Evolutionary conservation across 2,329 filamentous ascomycete genomes (phyloP).

Genomic region (Didymellaceae sp.): DNA sequence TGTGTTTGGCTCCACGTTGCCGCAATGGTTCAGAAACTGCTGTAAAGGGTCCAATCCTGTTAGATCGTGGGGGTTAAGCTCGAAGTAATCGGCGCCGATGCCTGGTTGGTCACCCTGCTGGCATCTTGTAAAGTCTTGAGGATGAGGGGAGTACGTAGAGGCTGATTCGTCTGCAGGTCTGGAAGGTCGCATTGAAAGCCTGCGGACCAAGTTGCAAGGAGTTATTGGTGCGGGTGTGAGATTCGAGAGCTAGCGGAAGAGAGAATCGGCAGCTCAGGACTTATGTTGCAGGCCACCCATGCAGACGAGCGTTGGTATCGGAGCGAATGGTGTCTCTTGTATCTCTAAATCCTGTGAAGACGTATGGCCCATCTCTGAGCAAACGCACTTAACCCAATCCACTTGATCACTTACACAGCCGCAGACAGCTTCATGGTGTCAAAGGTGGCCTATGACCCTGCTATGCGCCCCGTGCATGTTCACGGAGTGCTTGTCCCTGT

Average conservation of each 20-base stretch:
- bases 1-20: constrained; percentile 23
- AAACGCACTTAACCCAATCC: constrained; percentile 11
- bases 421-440: constrained; percentile 6
- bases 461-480: constrained; percentile 29
- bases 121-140: neutral
- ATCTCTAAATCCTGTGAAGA: constrained; percentile 10
- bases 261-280: neutral
- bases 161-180: constrained; percentile 6
- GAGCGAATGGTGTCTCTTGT: neutral
- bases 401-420: constrained; percentile 1
- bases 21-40: constrained; percentile 1
- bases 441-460: constrained; percentile 43
- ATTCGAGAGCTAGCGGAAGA: constrained; percentile 2
- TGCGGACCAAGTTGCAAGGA: neutral
- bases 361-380: constrained; percentile 4
- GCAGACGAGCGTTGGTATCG: constrained; percentile 18
- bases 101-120: neutral
- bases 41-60: constrained; percentile 6
- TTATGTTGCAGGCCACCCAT: neutral
- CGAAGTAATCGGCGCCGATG: neutral
- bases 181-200: constrained; percentile 22
- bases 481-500: constrained; percentile 10
- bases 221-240: neutral
- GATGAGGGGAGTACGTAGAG: neutral
- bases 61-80: constrained; percentile 9